Conservation (phyloP, 345 rosid species). For the Psidium guajava region DNA sequence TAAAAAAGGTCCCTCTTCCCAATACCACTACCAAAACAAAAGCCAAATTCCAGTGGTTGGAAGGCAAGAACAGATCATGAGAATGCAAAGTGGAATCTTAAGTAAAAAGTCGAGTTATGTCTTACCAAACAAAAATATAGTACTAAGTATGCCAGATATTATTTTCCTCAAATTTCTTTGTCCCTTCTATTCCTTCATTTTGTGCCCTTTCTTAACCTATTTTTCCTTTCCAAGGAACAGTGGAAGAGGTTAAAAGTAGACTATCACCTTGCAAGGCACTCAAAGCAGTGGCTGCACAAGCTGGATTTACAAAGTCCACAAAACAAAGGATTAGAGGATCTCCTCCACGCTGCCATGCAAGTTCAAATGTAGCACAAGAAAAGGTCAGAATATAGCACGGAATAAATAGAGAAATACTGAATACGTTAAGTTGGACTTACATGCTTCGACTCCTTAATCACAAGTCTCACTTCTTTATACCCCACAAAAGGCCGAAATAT, state of each 20-base stretch:
- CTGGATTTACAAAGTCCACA: constrained; percentile 75
- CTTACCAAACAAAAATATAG: not conserved
- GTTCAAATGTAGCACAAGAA: not conserved
- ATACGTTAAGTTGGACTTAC: constrained; percentile 21
- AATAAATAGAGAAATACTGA: not conserved
- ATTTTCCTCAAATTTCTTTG: not conserved
- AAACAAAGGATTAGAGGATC: constrained; percentile 80
- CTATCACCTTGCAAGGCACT: constrained; percentile 79
- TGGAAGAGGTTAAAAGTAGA: not conserved
- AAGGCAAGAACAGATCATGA: not conserved
- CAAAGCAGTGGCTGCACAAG: constrained; percentile 88
- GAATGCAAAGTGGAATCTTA: not conserved
- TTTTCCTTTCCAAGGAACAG: not conserved
- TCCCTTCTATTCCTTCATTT: not conserved
- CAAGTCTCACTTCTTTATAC: constrained; percentile 74
- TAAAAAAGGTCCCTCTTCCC: not conserved
- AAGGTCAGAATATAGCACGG: not conserved
- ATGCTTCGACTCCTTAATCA: constrained; percentile 61
- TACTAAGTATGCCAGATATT: not conserved
- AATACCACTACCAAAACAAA: not conserved
- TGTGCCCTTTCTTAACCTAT: not conserved
- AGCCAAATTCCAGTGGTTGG: not conserved
- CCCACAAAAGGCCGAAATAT: constrained; percentile 85
- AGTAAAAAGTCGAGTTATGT: not conserved
- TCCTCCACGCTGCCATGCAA: constrained; percentile 65